A percentile compares a stretch with the other conserved stretches of the same genome.
phyloP scores from a whole-genome alignment of 2,329 filamentous ascomycete genomes.

The Ustulina deusta region DNA sequence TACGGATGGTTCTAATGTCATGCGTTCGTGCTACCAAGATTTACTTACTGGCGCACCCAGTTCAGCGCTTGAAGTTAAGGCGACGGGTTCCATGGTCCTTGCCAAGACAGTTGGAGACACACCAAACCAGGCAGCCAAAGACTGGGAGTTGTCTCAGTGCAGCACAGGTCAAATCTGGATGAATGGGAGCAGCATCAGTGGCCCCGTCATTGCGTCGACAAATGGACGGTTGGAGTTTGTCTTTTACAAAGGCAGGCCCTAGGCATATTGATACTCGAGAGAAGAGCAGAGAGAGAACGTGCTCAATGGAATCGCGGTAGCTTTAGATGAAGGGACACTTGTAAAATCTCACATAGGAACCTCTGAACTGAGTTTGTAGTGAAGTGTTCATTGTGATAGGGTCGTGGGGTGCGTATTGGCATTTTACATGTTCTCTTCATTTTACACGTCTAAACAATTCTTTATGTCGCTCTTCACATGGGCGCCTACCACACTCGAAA shows the following conservation, averaged over 20 bases:
- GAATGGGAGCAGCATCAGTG: constrained; percentile 6
- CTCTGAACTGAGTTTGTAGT: not conserved
- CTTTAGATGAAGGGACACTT: not conserved
- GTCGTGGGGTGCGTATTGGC: too few relatives aligned
- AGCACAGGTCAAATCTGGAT: constrained; percentile 30
- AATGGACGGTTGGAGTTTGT: constrained; percentile 32
- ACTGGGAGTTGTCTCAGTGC: constrained; percentile 34
- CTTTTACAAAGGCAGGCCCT: constrained; percentile 35
- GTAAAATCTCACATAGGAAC: not conserved
- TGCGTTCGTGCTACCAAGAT: constrained; percentile 37
- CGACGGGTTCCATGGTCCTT: constrained; percentile 31
- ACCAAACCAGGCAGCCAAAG: constrained; percentile 27
- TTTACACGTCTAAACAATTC: too few relatives aligned
- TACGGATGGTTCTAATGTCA: constrained; percentile 40
- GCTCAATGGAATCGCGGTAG: not conserved
- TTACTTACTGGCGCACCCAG: constrained; percentile 42
- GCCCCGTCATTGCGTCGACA: constrained; percentile 31
- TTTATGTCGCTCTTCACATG: too few relatives aligned
- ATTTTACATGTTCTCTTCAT: too few relatives aligned
- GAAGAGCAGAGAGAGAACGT: not conserved
- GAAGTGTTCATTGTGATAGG: too few relatives aligned
- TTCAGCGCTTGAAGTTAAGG: constrained; percentile 35
- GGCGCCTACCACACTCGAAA: too few relatives aligned
- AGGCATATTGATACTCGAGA: not conserved
- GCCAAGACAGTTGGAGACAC: constrained; percentile 28